Evolutionary conservation across 2,329 filamentous ascomycete genomes (phyloP).

Genomic region (Arachnopeziza araneosa): DNA sequence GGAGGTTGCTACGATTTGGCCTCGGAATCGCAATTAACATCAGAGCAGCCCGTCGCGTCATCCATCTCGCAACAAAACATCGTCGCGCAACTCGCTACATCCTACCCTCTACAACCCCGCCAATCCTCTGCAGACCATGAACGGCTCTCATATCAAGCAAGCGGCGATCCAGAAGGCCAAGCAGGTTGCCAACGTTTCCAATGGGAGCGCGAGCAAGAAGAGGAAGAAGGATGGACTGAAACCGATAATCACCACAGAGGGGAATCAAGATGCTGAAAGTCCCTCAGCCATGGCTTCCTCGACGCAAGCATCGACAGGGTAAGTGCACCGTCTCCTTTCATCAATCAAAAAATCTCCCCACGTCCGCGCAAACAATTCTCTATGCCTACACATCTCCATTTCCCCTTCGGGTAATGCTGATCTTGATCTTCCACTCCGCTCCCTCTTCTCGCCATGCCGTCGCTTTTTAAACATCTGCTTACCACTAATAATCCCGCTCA

Average conservation of each 20-base stretch:
- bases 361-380: neutral
- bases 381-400: neutral
- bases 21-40: neutral
- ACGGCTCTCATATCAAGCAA: conserved; percentile 30
- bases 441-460: neutral
- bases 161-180: conserved; percentile 55
- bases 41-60: neutral
- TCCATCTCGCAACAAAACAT: neutral
- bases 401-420: neutral
- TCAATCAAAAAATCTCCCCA: conserved; percentile 1
- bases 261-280: conserved; percentile 33
- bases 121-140: conserved; percentile 22
- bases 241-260: conserved; percentile 54
- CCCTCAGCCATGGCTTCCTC: conserved; percentile 25
- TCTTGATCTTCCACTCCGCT: neutral
- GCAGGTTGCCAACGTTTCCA: conserved; percentile 42
- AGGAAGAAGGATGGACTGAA: conserved; percentile 51
- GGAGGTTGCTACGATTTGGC: neutral
- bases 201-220: conserved; percentile 50
- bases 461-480: conserved; percentile 26
- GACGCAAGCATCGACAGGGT: conserved; percentile 32
- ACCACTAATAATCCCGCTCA: conserved; percentile 24
- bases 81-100: neutral
- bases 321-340: conserved; percentile 19
- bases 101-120: neutral